These are phyloP conservation scores for Conticribra guillardii DNA, from an alignment of 108 stramenopile genomes.

Conservation along the genomic window DNA sequence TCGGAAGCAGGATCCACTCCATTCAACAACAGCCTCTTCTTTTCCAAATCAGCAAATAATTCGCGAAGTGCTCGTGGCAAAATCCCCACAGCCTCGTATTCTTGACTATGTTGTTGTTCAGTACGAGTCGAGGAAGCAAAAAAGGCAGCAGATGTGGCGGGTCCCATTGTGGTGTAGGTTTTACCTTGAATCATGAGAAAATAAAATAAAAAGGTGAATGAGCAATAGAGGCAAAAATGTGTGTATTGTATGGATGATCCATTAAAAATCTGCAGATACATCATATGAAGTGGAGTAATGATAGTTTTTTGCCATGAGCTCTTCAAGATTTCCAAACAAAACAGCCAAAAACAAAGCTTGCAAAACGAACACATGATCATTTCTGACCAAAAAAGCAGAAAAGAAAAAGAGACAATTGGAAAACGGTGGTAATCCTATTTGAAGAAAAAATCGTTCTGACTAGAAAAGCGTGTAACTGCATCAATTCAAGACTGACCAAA, in stretches of 20 bases:
- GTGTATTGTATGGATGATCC: not conserved
- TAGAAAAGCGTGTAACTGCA: no score
- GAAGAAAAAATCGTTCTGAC: no score
- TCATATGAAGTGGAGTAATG: no score
- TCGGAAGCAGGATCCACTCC: slow-evolving; percentile 4
- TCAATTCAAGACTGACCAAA: no score
- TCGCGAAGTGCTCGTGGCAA: slow-evolving; percentile 75
- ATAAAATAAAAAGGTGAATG: not conserved
- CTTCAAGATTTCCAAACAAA: no score
- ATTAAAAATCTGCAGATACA: no score
- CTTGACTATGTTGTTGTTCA: slow-evolving; percentile 28
- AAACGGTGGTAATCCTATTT: no score
- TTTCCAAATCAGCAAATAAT: slow-evolving; percentile 58
- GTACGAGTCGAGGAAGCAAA: not conserved
- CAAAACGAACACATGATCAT: no score
- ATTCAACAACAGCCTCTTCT: slow-evolving; percentile 19
- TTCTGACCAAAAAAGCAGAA: no score
- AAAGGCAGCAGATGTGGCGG: slow-evolving; percentile 33
- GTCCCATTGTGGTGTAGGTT: slow-evolving; percentile 41
- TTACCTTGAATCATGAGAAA: slow-evolving; percentile 14
- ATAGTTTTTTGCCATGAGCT: no score
- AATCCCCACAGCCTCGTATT: slow-evolving; percentile 66
- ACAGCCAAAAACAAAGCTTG: no score
- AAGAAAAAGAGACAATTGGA: no score
- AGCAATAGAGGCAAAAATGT: not conserved